These are phyloP conservation scores for Hibiscus mutabilis DNA, from an alignment of 345 rosid genomes.

Conservation along the genomic window DNA sequence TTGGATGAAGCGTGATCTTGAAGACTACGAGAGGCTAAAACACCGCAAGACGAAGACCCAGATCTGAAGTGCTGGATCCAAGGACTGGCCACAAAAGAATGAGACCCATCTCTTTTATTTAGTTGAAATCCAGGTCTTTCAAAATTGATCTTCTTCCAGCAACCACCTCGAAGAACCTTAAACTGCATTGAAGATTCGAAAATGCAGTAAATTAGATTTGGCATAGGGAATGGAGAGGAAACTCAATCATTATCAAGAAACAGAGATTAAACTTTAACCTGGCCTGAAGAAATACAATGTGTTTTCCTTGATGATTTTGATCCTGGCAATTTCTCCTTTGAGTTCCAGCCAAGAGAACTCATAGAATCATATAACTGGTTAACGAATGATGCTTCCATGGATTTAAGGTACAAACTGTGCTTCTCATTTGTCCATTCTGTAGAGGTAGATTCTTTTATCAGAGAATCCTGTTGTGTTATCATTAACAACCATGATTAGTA, in stretches of 20 bases:
- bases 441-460: conserved; percentile 25
- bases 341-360: conserved; percentile 28
- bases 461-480: conserved; percentile 32
- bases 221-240: neutral
- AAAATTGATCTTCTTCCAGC: conserved; percentile 57
- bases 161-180: conserved; percentile 62
- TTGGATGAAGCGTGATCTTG: conserved; percentile 21
- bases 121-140: conserved; percentile 33
- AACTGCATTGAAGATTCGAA: conserved; percentile 33
- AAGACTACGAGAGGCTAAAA: conserved; percentile 7
- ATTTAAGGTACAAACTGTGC: conserved; percentile 76
- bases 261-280: conserved; percentile 37
- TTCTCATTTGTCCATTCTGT: conserved; percentile 90
- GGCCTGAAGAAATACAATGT: conserved; percentile 35
- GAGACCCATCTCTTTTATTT: conserved; percentile 14
- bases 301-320: conserved; percentile 22
- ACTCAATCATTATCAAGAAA: neutral
- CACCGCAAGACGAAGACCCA: conserved; percentile 15
- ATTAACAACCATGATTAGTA: conserved; percentile 13
- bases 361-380: conserved; percentile 55
- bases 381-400: conserved; percentile 83
- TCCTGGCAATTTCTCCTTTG: conserved; percentile 23
- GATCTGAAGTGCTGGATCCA: conserved; percentile 66
- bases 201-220: conserved; percentile 2
- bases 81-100: conserved; percentile 35